Evolutionary conservation across 1,284 basidiomycete genomes (phyloP).

Genomic region (Trametes pubescens): DNA sequence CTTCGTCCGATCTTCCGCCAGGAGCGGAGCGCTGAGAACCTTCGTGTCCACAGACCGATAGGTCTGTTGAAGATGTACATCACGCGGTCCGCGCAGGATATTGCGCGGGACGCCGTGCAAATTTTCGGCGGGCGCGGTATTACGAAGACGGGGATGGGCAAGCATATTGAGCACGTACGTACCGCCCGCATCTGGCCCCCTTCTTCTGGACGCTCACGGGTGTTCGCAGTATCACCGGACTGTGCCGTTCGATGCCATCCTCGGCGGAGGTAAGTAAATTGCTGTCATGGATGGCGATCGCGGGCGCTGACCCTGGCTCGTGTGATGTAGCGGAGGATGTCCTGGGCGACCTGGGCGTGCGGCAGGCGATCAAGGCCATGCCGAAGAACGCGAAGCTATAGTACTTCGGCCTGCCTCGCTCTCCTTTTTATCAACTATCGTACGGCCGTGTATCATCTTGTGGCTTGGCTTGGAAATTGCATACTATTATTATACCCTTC

Average conservation of each 20-base stretch:
- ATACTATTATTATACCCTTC: background rate
- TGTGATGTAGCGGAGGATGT: slow-evolving; percentile 65
- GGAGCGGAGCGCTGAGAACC: slow-evolving; percentile 13
- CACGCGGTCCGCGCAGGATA: slow-evolving; percentile 43
- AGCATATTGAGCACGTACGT: slow-evolving; percentile 65
- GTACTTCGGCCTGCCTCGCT: slow-evolving; percentile 19
- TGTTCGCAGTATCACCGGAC: slow-evolving; percentile 65
- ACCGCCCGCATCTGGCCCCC: slow-evolving; percentile 9
- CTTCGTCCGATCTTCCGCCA: background rate
- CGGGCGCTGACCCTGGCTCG: slow-evolving; percentile 8
- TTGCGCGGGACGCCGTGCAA: slow-evolving; percentile 58
- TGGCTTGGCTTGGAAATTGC: background rate
- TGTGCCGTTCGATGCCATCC: slow-evolving; percentile 70
- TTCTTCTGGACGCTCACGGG: slow-evolving; percentile 17
- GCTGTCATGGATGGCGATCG: background rate
- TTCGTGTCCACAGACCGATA: slow-evolving; percentile 35
- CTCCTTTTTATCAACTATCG: slow-evolving; percentile 17
- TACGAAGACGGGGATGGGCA: slow-evolving; percentile 64
- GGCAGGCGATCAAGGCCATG: slow-evolving; percentile 72
- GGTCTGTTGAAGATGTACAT: slow-evolving; percentile 44
- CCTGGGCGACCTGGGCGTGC: slow-evolving; percentile 72
- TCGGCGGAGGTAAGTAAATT: slow-evolving; percentile 63
- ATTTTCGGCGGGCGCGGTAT: slow-evolving; percentile 62
- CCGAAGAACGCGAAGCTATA: slow-evolving; percentile 65
- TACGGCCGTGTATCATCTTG: background rate